Conservation (phyloP, 495 filamentous ascomycete genomes). For the Halenospora varia region DNA sequence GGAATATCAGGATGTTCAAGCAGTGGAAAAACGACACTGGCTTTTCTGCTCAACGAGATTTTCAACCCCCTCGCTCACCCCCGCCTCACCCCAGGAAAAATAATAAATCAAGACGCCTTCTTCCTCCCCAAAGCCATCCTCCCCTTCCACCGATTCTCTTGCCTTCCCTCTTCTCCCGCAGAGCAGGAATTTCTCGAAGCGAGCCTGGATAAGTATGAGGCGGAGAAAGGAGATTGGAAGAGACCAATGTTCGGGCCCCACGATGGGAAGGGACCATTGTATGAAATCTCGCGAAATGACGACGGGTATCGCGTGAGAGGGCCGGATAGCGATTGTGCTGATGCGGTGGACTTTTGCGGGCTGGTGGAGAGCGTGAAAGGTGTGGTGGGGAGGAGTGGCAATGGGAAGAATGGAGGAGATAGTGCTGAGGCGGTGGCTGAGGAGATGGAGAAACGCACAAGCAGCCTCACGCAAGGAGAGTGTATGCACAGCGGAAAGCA, state of each 20-base stretch:
- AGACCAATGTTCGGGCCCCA: too few relatives aligned
- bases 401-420: background rate
- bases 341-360: background rate
- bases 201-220: too few relatives aligned
- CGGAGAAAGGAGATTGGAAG: too few relatives aligned
- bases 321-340: background rate
- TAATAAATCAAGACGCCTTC: background rate
- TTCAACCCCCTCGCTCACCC: background rate
- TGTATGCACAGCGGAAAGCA: background rate
- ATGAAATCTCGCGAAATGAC: too few relatives aligned
- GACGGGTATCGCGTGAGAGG: background rate
- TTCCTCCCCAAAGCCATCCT: background rate
- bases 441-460: background rate
- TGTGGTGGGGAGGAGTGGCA: too few relatives aligned
- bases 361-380: background rate
- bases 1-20: conserved; percentile 4
- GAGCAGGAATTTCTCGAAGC: too few relatives aligned
- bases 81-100: background rate
- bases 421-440: background rate
- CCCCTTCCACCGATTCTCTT: too few relatives aligned
- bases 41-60: conserved; percentile 6
- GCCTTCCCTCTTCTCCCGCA: too few relatives aligned
- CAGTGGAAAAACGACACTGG: conserved; percentile 15
- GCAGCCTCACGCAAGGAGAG: background rate
- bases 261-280: too few relatives aligned